A percentile compares a stretch with the other conserved stretches of the same genome.
Evolutionary conservation across 2,329 filamentous ascomycete genomes (phyloP).

Genomic region (Periconia digitata): DNA sequence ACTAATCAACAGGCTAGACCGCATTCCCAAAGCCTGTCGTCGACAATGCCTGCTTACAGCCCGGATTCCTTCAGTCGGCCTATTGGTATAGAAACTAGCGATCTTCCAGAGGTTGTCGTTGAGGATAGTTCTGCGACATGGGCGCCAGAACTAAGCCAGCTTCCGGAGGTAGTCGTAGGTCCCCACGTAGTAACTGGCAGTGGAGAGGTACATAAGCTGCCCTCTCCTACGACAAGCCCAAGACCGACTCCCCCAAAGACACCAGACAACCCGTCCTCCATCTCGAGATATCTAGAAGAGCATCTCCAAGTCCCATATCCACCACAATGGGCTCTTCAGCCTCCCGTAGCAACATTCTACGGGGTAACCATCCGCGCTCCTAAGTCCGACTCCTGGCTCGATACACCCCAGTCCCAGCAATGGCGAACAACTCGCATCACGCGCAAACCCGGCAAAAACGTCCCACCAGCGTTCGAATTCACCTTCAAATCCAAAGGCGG

Average conservation of each 20-base stretch:
- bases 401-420: conserved; percentile 18
- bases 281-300: conserved; percentile 29
- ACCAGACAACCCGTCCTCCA: conserved; percentile 11
- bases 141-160: neutral
- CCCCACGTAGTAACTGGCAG: neutral
- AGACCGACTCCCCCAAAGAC: conserved; percentile 5
- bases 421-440: conserved; percentile 26
- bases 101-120: conserved; percentile 8
- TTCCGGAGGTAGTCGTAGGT: conserved; percentile 8
- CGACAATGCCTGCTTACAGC: conserved; percentile 13
- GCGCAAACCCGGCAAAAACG: conserved; percentile 13
- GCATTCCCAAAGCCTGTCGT: conserved; percentile 19
- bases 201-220: neutral
- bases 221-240: conserved; percentile 2
- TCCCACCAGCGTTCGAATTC: conserved; percentile 22
- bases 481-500: conserved; percentile 27
- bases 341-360: conserved; percentile 25
- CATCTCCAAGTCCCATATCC: conserved; percentile 34
- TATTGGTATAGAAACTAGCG: neutral
- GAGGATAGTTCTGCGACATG: neutral
- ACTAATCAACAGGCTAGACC: conserved; percentile 2
- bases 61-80: conserved; percentile 15
- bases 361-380: conserved; percentile 13
- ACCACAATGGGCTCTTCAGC: conserved; percentile 30
- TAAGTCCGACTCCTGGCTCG: conserved; percentile 27